Evolutionary conservation across 2,329 filamentous ascomycete genomes (phyloP), one percentile per base, ranked within the genome.

Genomic region (Alternaria metachromatica): DNA sequence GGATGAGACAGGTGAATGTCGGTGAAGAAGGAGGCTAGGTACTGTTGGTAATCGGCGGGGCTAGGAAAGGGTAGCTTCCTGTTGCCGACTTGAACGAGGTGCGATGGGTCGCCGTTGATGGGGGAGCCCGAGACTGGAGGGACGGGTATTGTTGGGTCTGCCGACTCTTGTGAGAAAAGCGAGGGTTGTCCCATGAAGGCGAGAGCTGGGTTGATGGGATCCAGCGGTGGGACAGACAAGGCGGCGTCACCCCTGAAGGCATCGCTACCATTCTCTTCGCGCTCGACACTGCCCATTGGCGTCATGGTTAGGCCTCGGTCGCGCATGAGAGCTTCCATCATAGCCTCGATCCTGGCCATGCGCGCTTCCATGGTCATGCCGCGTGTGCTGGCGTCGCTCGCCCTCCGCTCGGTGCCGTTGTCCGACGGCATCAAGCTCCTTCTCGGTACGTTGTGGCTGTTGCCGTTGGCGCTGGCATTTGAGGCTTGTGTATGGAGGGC

Each of bases 281-380:
- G 70, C 57, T 76, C 76, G 3, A 72, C 67, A 55, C 71, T 75
- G n/a, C 67, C 68, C 49, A 68, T 62, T 3, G 75, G 71, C 13
- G 72, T 71, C 54, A 71, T 61, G 6, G 65, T 64, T 54, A 71
- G 57, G 59, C 68, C 67, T 11, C 76, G 72, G 6, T 78, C 75
- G 23, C 74, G 77, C n/a, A 78, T 67, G 21, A 78, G 58, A 13
- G 70, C 68, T 45, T 78, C 74, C 76, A 79, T 76, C 76, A 79
- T 77, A 41, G 66, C 63, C 64, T 79, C 77, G 6, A 79, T 72
- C 10, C 77, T 68, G 10, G 74, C 65, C 77, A 79, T 79, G 30
- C 77, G 75, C 25, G 69, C 69, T 60, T 79, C 76, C 72, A 79
- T 76, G 5, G 76, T 72, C 54, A 72, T 59, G 9, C 70, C 70